Base-by-base conservation (phyloP, 148 eudicot genomes). In the Vaccinium vitisidaea region DNA sequence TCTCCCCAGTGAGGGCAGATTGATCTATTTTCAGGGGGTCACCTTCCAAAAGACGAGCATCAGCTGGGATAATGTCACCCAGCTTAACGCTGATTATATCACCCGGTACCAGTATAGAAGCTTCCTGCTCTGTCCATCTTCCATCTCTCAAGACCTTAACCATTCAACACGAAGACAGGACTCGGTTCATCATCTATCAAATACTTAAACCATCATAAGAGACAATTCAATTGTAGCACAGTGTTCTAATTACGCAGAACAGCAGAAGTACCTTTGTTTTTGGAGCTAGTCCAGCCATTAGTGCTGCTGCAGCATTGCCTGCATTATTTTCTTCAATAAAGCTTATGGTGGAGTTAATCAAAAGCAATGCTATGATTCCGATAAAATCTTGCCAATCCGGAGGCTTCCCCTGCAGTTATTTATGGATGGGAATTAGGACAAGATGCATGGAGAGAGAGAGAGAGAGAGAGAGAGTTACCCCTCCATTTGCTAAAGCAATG, bases 211-310 rank as follows among this genome's bases (percentile, higher is more conserved):
- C 48, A 48, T 65, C 43, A 25, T 14, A 52, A 1, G 23, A 48
- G 21, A 32, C 36, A 69, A 19, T 21, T 49, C 43, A 25, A 10
- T 53, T 53, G 23, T 21, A 8, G 30, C 53, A 32, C 53, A 36
- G 61, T 21, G 19, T 1, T n/a, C 6, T 21, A 30, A 71, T 19
- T 12, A 30, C 8, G 32, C 12, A 67, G 73, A 67, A 67, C 36
- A 25, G 16, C 23, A 54, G 13, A 74, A 36, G 63, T 86, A 94
- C 97, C 91, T 93, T 94, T 32, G 93, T 88, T 86, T 93, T 94
- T 69, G 98, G 98, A 77, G 98, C 98, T 32, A 94, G 94, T 61
- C 98, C 93, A 2, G 98, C 98, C 98, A 94, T 94, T 36, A 94
- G 86, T 10, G 98, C 98, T 19, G 92, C 92, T 5, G 98, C 98